Conservation (phyloP, 495 filamentous ascomycete species). For the Xylaria bambusicola region DNA sequence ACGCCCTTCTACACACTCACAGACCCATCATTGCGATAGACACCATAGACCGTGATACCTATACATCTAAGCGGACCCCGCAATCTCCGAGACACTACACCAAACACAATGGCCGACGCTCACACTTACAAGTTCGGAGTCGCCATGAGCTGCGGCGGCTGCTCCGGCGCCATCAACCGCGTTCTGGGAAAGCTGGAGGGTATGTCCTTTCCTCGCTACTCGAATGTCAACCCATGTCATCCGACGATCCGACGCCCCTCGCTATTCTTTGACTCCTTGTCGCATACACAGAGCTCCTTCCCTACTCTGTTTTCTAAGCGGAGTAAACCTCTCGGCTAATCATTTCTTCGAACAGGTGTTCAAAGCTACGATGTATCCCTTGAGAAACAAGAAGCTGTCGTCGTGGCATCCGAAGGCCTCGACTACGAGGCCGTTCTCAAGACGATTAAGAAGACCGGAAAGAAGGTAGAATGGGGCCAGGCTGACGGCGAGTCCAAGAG, state of each 20-base stretch:
- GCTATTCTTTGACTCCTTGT: background rate
- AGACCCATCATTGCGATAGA: background rate
- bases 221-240: background rate
- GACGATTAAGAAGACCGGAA: slow-evolving; percentile 94
- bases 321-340: slow-evolving; percentile 1
- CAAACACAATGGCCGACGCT: slow-evolving; percentile 46
- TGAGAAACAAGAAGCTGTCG: slow-evolving; percentile 73
- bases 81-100: background rate
- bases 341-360: slow-evolving; percentile 61
- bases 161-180: slow-evolving; percentile 71
- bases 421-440: slow-evolving; percentile 78
- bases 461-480: slow-evolving; percentile 77
- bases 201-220: slow-evolving; percentile 37
- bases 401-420: slow-evolving; percentile 64
- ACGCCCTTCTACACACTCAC: background rate
- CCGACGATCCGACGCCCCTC: background rate
- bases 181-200: slow-evolving; percentile 95
- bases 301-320: background rate
- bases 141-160: slow-evolving; percentile 65
- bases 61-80: background rate
- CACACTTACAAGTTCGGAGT: slow-evolving; percentile 70
- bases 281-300: background rate
- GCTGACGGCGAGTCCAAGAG: slow-evolving; percentile 54
- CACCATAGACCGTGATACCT: background rate
- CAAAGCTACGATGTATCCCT: slow-evolving; percentile 85